Conservation (phyloP, 306 rosid species). For the Clitoria ternatea region DNA sequence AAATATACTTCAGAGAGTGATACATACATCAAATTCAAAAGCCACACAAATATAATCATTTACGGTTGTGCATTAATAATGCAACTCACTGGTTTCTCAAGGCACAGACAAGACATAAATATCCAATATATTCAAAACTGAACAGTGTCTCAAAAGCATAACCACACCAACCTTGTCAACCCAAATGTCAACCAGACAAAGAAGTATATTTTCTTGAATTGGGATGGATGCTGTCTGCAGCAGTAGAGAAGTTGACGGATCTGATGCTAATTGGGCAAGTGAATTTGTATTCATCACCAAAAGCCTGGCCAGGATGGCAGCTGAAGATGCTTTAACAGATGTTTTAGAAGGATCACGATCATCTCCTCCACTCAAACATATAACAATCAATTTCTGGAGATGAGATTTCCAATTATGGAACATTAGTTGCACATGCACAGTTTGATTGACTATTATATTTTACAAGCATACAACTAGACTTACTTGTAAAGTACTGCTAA, state of each 20-base stretch:
- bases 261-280: slow-evolving; percentile 81
- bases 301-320: slow-evolving; percentile 92
- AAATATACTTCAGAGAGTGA: neutral
- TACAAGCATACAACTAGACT: slow-evolving; percentile 31
- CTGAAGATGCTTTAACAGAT: slow-evolving; percentile 83
- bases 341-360: slow-evolving; percentile 79
- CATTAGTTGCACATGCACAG: neutral
- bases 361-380: slow-evolving; percentile 88
- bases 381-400: slow-evolving; percentile 66
- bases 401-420: slow-evolving; percentile 16
- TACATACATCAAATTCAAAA: neutral
- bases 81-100: neutral
- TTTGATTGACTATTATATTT: neutral
- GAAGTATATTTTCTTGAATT: slow-evolving; percentile 73
- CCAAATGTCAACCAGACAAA: slow-evolving; percentile 90
- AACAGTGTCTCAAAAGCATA: slow-evolving; percentile 12
- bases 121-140: slow-evolving; percentile 13
- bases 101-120: neutral
- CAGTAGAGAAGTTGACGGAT: slow-evolving; percentile 62
- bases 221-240: slow-evolving; percentile 69
- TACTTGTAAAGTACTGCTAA: slow-evolving; percentile 83
- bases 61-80: neutral
- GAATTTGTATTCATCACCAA: slow-evolving; percentile 92
- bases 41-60: neutral
- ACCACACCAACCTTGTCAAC: slow-evolving; percentile 82